Base-by-base conservation (phyloP, 2,329 filamentous ascomycete species). In the Davidsoniella australis region DNA sequence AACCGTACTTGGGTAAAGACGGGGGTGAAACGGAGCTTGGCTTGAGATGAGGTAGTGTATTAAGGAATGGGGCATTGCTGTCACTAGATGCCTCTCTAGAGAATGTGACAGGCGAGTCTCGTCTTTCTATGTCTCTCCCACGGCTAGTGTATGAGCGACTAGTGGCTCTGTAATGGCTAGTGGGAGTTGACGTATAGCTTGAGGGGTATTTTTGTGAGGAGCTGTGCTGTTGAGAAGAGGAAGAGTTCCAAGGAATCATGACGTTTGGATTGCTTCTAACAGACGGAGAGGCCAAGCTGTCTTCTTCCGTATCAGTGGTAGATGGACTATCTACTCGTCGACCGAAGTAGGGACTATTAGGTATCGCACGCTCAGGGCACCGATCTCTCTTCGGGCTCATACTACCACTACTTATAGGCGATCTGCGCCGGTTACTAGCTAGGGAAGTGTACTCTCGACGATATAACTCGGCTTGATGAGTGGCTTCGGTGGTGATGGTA, bases 401-500 rank as follows among this genome's bases (percentile, higher is more conserved):
- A 8, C 49, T 51, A n/a, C 26, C 41, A 5, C 20, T 45, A 9
- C 38, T 41, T 40, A 23, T 5, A 23, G 48, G 44, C 26, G 48
- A 53, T 39, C 37, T 41, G 7, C 41, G 41, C 36, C 16, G 46
- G 26, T 17, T 26, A 26, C 41, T 41, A 18, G 46, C 37, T 12
- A 39, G 33, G 38, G 44, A 37, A 33, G 50, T 58, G 53, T 64
- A 61, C 45, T 63, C 49, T 10, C 58, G 56, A 26, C 68, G 67
- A 45, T 64, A 68, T 44, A 60, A 58, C 24, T 67, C 63, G 20
- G 73, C 70, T 52, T 78, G 70, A 2, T 59, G 58, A 0, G 71
- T 71, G 2, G 78, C 74, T 12, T 68, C 62, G 18, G 61, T 58
- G 16, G 84, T 69, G 41, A 81, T 70, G 0, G 63, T 60, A 2